These are phyloP conservation scores for Phaseolus lunatus DNA, from an alignment of 306 rosid genomes.

Conservation along the genomic window DNA sequence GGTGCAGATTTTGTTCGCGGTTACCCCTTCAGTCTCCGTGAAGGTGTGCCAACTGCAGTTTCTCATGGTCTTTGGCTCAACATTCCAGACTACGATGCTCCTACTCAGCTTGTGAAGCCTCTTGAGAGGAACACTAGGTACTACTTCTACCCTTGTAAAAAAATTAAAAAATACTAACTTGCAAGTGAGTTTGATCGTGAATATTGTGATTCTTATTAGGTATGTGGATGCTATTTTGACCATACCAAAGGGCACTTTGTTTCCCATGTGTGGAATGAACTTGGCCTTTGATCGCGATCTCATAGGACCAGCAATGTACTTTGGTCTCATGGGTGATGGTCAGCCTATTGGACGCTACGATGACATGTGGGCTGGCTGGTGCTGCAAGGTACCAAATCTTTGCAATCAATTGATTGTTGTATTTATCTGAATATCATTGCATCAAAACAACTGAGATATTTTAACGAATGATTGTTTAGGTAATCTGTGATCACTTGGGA, in stretches of 20 bases:
- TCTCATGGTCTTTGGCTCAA: slow-evolving; percentile 84
- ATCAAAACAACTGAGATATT: slow-evolving; percentile 27
- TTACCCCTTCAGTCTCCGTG: slow-evolving; percentile 76
- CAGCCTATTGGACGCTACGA: slow-evolving; percentile 95
- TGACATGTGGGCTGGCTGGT: slow-evolving; percentile 99
- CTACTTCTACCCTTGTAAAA: neutral
- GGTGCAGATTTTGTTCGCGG: slow-evolving; percentile 75
- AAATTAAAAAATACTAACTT: neutral
- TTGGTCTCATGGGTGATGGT: slow-evolving; percentile 96
- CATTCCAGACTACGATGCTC: slow-evolving; percentile 86
- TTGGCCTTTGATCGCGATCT: slow-evolving; percentile 86
- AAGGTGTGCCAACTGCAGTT: slow-evolving; percentile 75
- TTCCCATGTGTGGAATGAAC: slow-evolving; percentile 96
- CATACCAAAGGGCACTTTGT: slow-evolving; percentile 60
- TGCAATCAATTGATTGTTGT: neutral
- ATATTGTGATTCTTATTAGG: slow-evolving; percentile 39
- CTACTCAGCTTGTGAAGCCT: slow-evolving; percentile 94
- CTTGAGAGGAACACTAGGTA: slow-evolving; percentile 89
- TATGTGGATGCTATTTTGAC: slow-evolving; percentile 59
- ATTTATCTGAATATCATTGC: slow-evolving; percentile 6
- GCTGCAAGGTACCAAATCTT: slow-evolving; percentile 58
- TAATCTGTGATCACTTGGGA: slow-evolving; percentile 90
- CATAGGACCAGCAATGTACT: slow-evolving; percentile 94
- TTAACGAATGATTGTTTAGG: slow-evolving; percentile 48
- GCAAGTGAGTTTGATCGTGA: slow-evolving; percentile 1